Percentiles rank a stretch among this genome's conserved stretches.
Evolutionary conservation across 169 alveolate species (phyloP).

Genomic region (Cryptosporidium canis): DNA sequence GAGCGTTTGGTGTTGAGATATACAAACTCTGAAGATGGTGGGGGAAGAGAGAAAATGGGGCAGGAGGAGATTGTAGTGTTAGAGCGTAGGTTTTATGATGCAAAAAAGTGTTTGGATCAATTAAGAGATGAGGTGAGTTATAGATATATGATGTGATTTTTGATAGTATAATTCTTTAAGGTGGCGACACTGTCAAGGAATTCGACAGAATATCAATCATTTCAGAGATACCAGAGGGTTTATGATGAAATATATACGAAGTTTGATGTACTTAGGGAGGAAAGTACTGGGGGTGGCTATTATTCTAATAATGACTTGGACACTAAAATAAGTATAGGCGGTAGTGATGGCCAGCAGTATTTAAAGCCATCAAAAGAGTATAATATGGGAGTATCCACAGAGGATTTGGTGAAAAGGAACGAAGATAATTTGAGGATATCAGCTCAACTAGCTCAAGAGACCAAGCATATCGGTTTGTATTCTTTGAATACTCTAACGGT

Average conservation of each 20-base stretch:
- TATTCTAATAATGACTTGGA: neutral
- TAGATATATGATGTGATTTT: neutral
- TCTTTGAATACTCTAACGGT: constrained; percentile 56
- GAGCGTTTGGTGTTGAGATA: constrained; percentile 1
- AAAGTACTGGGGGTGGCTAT: neutral
- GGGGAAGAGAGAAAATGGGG: neutral
- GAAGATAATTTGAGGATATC: constrained; percentile 54
- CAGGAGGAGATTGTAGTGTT: constrained; percentile 9
- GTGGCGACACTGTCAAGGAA: constrained; percentile 33
- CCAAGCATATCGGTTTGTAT: constrained; percentile 38
- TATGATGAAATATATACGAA: constrained; percentile 16
- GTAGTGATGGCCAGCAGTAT: neutral
- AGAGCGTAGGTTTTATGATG: constrained; percentile 25
- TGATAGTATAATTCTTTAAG: constrained; percentile 2
- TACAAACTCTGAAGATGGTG: neutral
- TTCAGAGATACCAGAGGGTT: constrained; percentile 20
- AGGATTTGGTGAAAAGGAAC: constrained; percentile 40
- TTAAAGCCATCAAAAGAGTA: constrained; percentile 5
- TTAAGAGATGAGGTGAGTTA: constrained; percentile 53
- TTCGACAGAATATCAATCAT: constrained; percentile 43
- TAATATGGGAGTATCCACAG: constrained; percentile 40
- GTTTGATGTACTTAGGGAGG: constrained; percentile 23
- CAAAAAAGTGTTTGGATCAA: constrained; percentile 18
- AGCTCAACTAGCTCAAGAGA: constrained; percentile 61
- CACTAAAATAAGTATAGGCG: neutral